Evolutionary conservation across 1,284 basidiomycete genomes (phyloP), one percentile per base, ranked within the genome.

Genomic region (Malassezia globosa): DNA sequence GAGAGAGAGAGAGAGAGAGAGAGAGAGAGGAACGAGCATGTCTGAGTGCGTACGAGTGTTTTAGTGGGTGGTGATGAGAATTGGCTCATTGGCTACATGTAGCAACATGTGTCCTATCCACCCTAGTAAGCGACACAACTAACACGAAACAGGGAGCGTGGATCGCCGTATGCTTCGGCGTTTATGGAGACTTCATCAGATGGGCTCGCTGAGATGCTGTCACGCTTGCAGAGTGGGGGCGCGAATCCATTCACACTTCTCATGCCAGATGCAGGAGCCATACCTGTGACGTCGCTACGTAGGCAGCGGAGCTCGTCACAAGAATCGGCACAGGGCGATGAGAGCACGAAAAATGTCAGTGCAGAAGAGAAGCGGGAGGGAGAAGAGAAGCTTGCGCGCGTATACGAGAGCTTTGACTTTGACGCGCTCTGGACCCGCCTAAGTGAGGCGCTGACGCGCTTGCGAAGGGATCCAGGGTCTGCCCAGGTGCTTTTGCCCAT

Each of bases 391-490:
- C 57, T 70, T 16, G 60, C 64, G 18, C 49, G 59, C 39, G 66
- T 69, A 22, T 72, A 70, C 54, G 66, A 70, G 41, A 43, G 51
- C 14, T 69, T 70, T 44, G 49, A 68, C 10, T 67, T 70, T 43
- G 60, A 61, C 4, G 43, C 54, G 21, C 50, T 70, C 18, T 70
- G 68, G 68, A 44, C 48, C 10, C 60, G 60, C 45, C 56, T 70
- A 23, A 61, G 64, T 45, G 59, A 67, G 37, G 63, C 63, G 10
- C 53, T 70, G 14, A 49, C 59, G 3, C 55, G 66, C 18, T 54
- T 70, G 55, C 59, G 61, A 31, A 59, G 59, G 34, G 66, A 69
- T 34, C 61, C 64, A 1, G 56, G 56, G 25, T 65, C 68, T 6
- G 68, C 66, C 5, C 63, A 66, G 51, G 61, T 70, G 18, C 51